Percentiles rank a stretch among this genome's conserved stretches.
These are phyloP conservation scores for Emericellopsis cladophorae DNA, from an alignment of 2,329 filamentous ascomycete genomes.

Conservation along the genomic window DNA sequence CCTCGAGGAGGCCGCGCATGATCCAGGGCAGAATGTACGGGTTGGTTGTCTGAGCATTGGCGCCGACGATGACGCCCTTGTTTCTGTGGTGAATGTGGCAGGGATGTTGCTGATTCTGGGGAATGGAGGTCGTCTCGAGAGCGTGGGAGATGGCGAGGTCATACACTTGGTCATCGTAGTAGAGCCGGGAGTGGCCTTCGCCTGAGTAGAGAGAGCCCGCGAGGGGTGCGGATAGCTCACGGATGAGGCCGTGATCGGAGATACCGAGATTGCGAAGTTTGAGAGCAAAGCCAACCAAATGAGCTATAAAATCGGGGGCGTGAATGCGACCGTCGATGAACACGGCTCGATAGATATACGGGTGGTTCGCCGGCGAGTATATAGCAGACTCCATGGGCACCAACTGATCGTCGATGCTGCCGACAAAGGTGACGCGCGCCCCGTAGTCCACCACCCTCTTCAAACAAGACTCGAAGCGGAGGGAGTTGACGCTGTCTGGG, in stretches of 20 bases:
- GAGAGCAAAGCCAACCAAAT: constrained; percentile 83
- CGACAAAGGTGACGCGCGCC: constrained; percentile 74
- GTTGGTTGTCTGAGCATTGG: constrained; percentile 38
- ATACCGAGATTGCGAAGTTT: constrained; percentile 90
- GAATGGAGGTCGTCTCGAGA: constrained; percentile 45
- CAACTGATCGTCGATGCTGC: constrained; percentile 93
- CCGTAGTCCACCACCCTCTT: constrained; percentile 65
- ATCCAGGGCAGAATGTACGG: constrained; percentile 92
- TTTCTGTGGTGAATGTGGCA: constrained; percentile 7
- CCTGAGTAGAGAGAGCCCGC: constrained; percentile 86
- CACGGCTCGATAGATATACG: constrained; percentile 89
- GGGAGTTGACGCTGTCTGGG: constrained; percentile 68
- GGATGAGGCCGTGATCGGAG: constrained; percentile 83
- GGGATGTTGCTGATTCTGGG: constrained; percentile 5
- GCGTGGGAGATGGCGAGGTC: constrained; percentile 62
- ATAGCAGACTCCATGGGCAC: constrained; percentile 90
- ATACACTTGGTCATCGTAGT: constrained; percentile 82
- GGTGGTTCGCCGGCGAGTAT: constrained; percentile 75
- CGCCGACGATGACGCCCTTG: background rate
- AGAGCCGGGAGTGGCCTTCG: constrained; percentile 86
- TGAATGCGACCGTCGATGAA: constrained; percentile 91
- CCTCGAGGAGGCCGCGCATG: constrained; percentile 84
- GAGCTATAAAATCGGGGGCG: constrained; percentile 84
- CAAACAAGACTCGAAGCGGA: constrained; percentile 66
- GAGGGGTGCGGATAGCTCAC: constrained; percentile 76